These are phyloP conservation scores for Trichosporon asahii DNA, from an alignment of 1,284 basidiomycete species.

Conservation along the genomic window DNA sequence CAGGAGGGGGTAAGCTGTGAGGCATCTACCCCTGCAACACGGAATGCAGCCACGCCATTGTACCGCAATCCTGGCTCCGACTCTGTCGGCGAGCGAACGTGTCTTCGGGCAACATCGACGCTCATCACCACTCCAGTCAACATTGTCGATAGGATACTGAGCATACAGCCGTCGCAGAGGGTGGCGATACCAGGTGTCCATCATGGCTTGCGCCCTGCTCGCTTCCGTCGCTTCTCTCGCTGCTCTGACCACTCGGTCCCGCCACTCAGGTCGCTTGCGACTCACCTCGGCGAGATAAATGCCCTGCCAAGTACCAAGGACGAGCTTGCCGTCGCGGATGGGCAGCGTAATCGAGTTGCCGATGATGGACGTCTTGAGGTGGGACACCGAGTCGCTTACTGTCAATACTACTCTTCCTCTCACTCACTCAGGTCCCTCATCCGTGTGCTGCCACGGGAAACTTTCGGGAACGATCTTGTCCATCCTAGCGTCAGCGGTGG, in stretches of 20 bases:
- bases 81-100: not conserved
- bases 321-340: constrained; percentile 74
- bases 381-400: constrained; percentile 62
- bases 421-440: constrained; percentile 82
- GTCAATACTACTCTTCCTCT: not conserved
- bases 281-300: constrained; percentile 43
- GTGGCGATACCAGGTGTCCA: not conserved
- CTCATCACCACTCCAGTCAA: no score
- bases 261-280: not conserved
- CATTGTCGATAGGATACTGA: no score
- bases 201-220: not conserved
- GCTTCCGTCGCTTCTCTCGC: no score
- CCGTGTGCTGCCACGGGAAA: constrained; percentile 81
- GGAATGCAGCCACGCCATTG: not conserved
- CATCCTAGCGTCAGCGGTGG: constrained; percentile 47
- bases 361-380: constrained; percentile 81
- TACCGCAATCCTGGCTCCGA: not conserved
- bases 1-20: no score
- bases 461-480: constrained; percentile 83
- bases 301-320: constrained; percentile 87
- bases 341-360: constrained; percentile 79
- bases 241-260: not conserved
- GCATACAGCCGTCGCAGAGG: not conserved
- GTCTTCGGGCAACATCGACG: not conserved
- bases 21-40: not conserved